Conservation (phyloP, 2,329 filamentous ascomycete species). For the Cyclaneusma minus region DNA sequence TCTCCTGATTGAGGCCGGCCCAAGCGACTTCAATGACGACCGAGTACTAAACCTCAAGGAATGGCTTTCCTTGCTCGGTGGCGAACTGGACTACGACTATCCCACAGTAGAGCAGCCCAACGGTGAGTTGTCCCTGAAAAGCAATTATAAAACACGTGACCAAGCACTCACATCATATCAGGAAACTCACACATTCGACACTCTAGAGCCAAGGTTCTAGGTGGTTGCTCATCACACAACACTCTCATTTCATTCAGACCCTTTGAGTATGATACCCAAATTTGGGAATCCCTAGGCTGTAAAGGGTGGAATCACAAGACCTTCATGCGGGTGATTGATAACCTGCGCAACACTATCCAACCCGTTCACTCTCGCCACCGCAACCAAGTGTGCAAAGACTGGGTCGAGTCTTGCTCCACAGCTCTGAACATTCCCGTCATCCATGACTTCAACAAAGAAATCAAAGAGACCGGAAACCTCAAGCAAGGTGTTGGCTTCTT, state of each 20-base stretch:
- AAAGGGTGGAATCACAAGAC: constrained; percentile 77
- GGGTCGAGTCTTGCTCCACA: constrained; percentile 66
- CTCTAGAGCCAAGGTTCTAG: constrained; percentile 81
- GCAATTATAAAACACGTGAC: not conserved
- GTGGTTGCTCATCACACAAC: constrained; percentile 88
- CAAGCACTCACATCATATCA: constrained; percentile 18
- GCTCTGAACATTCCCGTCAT: constrained; percentile 71
- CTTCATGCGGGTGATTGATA: constrained; percentile 68
- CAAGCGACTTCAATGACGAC: constrained; percentile 79
- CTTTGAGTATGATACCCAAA: constrained; percentile 74
- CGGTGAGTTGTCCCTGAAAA: constrained; percentile 64
- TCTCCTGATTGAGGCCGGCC: constrained; percentile 75
- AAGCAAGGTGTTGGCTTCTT: constrained; percentile 77
- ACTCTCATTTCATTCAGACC: constrained; percentile 86
- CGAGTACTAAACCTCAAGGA: constrained; percentile 74
- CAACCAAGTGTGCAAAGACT: constrained; percentile 85
- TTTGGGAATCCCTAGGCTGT: constrained; percentile 72
- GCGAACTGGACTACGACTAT: constrained; percentile 85
- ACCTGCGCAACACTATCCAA: constrained; percentile 78
- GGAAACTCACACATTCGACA: constrained; percentile 87
- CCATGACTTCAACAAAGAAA: constrained; percentile 76
- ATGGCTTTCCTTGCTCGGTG: constrained; percentile 73
- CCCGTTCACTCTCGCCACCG: constrained; percentile 73
- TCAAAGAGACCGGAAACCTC: constrained; percentile 55
- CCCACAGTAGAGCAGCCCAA: constrained; percentile 74